Conservation (phyloP, 2,329 filamentous ascomycete species). For the Epichloe baconii region DNA sequence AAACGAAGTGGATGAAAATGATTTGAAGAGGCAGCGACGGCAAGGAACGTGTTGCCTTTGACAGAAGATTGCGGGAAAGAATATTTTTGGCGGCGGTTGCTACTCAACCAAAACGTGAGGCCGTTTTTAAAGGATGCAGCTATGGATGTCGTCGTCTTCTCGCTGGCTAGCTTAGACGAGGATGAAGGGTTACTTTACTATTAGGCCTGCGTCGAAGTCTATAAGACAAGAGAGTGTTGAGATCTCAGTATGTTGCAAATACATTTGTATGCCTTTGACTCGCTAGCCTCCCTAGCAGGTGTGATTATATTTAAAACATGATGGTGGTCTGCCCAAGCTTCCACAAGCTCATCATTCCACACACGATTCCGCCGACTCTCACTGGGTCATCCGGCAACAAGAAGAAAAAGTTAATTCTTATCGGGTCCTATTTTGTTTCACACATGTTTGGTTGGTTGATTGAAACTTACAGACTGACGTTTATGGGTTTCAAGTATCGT, state of each 20-base stretch:
- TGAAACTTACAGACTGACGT: no score
- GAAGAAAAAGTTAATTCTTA: no score
- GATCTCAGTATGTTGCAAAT: background rate
- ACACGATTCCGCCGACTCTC: no score
- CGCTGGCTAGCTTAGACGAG: background rate
- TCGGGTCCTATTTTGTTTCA: no score
- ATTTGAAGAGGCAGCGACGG: background rate
- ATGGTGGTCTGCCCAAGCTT: no score
- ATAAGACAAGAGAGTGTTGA: background rate
- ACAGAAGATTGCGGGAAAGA: slow-evolving; percentile 1
- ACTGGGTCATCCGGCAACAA: no score
- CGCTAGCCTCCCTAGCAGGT: background rate
- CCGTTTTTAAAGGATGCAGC: slow-evolving; percentile 5
- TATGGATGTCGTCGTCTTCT: background rate
- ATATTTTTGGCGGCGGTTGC: background rate
- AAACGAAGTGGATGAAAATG: slow-evolving; percentile 11
- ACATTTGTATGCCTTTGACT: background rate
- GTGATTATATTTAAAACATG: no score
- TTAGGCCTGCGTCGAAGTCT: background rate
- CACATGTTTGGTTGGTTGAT: no score
- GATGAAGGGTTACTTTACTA: background rate
- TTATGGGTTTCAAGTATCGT: no score
- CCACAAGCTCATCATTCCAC: no score
- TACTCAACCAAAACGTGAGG: background rate
- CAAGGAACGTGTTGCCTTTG: background rate